These are phyloP conservation scores for Aspergillus sclerotialis DNA, from an alignment of 2,329 filamentous ascomycete genomes.

Conservation along the genomic window DNA sequence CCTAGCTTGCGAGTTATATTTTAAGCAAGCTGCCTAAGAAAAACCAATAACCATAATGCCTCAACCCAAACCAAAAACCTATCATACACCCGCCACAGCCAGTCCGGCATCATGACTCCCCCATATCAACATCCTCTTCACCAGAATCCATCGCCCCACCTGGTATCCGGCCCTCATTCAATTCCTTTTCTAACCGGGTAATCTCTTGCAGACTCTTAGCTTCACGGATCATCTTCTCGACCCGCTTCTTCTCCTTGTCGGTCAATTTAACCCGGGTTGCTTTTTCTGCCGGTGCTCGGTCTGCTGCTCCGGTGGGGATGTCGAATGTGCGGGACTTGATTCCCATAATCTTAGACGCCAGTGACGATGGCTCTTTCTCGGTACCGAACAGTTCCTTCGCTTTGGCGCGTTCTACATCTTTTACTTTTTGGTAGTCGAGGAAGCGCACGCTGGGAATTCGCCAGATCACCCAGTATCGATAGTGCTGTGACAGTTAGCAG, in stretches of 20 bases:
- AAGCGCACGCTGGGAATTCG: constrained; percentile 78
- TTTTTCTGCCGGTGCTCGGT: constrained; percentile 44
- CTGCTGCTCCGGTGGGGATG: constrained; percentile 35
- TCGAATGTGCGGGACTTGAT: constrained; percentile 74
- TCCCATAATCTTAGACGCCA: constrained; percentile 79
- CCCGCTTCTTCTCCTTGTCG: constrained; percentile 75
- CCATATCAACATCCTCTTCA: constrained; percentile 24
- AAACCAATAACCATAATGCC: too few species aligned
- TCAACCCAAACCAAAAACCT: too few species aligned
- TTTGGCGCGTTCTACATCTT: constrained; percentile 69
- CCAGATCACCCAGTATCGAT: constrained; percentile 88
- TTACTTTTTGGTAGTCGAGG: constrained; percentile 88
- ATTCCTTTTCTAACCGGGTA: constrained; percentile 78
- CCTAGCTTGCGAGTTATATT: too few species aligned
- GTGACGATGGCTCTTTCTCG: constrained; percentile 64
- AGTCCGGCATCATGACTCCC: too few species aligned
- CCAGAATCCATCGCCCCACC: constrained; percentile 45
- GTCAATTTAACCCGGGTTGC: constrained; percentile 77
- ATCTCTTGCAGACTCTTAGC: constrained; percentile 89
- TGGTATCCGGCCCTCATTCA: constrained; percentile 82
- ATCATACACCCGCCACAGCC: too few species aligned
- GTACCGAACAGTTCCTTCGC: constrained; percentile 81
- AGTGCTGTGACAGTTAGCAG: constrained; percentile 55
- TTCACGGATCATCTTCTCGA: constrained; percentile 81
- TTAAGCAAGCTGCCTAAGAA: too few species aligned